phyloP scores from a whole-genome alignment of 768 basidiomycete species.

The Suillus subaureus region DNA sequence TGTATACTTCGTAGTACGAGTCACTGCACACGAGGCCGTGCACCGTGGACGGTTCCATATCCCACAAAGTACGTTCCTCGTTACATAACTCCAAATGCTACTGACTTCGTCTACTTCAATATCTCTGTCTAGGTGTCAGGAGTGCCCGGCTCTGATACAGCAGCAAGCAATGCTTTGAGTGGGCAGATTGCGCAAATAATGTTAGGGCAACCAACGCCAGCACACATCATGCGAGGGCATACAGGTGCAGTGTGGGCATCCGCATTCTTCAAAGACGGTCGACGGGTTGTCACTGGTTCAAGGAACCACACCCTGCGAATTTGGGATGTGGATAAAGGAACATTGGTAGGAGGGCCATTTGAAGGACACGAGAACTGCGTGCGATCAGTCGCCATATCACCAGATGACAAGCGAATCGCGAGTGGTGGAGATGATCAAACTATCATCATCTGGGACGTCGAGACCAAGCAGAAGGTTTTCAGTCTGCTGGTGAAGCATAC shows the following conservation, averaged over 20 bases:
- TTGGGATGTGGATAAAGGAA: background rate
- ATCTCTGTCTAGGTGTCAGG: background rate
- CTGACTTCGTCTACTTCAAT: background rate
- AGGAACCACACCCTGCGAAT: background rate
- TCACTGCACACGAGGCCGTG: background rate
- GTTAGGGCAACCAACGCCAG: background rate
- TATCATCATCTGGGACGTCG: background rate
- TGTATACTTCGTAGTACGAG: background rate
- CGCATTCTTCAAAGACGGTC: background rate
- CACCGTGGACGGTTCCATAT: background rate
- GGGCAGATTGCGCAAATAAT: background rate
- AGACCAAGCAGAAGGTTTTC: background rate
- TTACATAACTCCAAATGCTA: background rate
- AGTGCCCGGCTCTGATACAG: background rate
- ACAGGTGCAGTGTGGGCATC: background rate
- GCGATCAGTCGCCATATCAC: conserved; percentile 15
- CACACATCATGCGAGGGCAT: background rate
- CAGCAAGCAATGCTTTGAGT: background rate
- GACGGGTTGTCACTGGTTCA: background rate
- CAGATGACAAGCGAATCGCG: conserved; percentile 14
- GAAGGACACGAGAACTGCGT: conserved; percentile 4
- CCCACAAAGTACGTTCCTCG: background rate
- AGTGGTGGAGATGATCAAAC: conserved; percentile 14
- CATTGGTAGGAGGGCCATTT: background rate
- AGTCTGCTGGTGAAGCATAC: background rate